Conservation (phyloP, 768 basidiomycete genomes). For the Amyloporia xantha region DNA sequence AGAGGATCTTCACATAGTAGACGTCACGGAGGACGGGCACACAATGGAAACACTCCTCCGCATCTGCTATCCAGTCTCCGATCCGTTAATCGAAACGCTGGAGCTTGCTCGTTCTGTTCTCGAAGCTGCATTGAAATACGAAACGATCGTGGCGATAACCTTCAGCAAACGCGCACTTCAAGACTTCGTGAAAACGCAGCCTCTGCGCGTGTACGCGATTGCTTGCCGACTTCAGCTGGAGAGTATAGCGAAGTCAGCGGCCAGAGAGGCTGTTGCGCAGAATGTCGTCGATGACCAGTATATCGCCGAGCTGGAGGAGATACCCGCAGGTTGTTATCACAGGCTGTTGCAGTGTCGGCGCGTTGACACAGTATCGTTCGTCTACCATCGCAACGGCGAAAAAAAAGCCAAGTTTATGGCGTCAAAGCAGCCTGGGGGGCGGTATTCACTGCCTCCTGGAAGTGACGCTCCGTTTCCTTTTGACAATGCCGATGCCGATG, state of each 20-base stretch:
- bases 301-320: slow-evolving; percentile 6
- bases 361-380: too few species aligned
- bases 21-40: slow-evolving; percentile 13
- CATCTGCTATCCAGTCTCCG: slow-evolving; percentile 9
- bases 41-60: slow-evolving; percentile 17
- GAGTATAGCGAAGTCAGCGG: slow-evolving; percentile 23
- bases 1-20: slow-evolving; percentile 7
- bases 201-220: slow-evolving; percentile 28
- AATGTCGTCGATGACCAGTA: background rate
- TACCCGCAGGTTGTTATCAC: slow-evolving; percentile 8
- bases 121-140: slow-evolving; percentile 24
- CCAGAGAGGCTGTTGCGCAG: background rate
- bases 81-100: background rate
- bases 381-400: background rate
- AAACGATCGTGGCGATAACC: slow-evolving; percentile 14
- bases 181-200: slow-evolving; percentile 6
- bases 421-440: background rate
- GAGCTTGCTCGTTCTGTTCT: background rate
- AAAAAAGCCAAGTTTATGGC: background rate
- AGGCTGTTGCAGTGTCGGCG: slow-evolving; percentile 6
- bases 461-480: background rate
- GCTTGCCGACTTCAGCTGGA: slow-evolving; percentile 25
- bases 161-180: background rate
- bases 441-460: background rate
- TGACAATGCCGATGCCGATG: slow-evolving; percentile 18